Conservation (phyloP, 2,329 filamentous ascomycete genomes). For the Cyclaneusma minus region DNA sequence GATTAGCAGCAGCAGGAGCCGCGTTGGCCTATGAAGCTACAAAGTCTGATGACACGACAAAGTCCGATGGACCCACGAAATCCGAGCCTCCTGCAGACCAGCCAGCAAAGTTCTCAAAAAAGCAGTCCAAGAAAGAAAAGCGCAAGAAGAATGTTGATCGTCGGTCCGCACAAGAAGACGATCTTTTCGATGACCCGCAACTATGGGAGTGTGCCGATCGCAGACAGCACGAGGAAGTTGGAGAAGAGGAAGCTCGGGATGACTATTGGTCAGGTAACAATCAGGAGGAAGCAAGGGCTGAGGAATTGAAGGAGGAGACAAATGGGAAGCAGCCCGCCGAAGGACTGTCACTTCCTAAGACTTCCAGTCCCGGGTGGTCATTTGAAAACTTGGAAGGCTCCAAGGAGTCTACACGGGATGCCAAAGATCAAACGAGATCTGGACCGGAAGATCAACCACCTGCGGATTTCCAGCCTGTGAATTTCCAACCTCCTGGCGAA, state of each 20-base stretch:
- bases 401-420: background rate
- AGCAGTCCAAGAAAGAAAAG: conserved; percentile 21
- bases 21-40: conserved; percentile 8
- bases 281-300: conserved; percentile 4
- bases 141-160: conserved; percentile 25
- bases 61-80: conserved; percentile 20
- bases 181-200: conserved; percentile 28
- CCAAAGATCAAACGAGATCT: conserved; percentile 1
- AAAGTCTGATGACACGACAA: conserved; percentile 1
- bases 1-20: conserved; percentile 5
- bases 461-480: conserved; percentile 2
- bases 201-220: conserved; percentile 28
- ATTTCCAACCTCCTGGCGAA: background rate
- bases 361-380: no score
- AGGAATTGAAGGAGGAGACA: no score
- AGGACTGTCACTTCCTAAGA: no score
- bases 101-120: no score
- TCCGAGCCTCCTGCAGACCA: conserved; percentile 21
- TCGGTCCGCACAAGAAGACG: conserved; percentile 22
- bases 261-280: conserved; percentile 20
- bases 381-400: background rate
- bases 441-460: background rate
- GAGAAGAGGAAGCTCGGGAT: conserved; percentile 1
- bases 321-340: no score
- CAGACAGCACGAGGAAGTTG: conserved; percentile 18